phyloP scores from a whole-genome alignment of 352 stramenopile species.

The Phytophthora boehmeriae region DNA sequence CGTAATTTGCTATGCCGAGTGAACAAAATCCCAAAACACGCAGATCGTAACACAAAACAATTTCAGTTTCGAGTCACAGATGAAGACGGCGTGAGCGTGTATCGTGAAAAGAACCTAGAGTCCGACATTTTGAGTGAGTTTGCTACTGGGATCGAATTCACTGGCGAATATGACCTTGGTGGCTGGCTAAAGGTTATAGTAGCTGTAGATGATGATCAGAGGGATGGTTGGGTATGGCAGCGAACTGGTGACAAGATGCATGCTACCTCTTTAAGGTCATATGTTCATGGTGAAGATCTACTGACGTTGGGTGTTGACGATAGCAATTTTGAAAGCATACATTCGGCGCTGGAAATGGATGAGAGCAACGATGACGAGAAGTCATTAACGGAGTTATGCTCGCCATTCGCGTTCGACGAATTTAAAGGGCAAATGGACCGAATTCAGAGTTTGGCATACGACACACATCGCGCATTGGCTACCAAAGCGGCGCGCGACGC shows the following conservation, averaged over 20 bases:
- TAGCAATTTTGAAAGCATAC: constrained; percentile 24
- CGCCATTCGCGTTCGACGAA: constrained; percentile 65
- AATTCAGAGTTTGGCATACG: constrained; percentile 67
- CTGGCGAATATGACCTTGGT: constrained; percentile 7
- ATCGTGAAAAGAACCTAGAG: constrained; percentile 21
- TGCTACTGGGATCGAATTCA: constrained; percentile 30
- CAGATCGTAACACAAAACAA: neutral
- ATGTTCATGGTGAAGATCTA: constrained; percentile 54
- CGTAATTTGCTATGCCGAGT: constrained; percentile 32
- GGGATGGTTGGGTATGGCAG: constrained; percentile 50
- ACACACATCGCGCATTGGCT: constrained; percentile 60
- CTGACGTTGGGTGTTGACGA: constrained; percentile 72
- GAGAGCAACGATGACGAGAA: constrained; percentile 64
- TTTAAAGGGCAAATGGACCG: constrained; percentile 66
- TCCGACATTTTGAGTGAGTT: constrained; percentile 25
- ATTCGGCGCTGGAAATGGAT: constrained; percentile 61
- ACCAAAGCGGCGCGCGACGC: constrained; percentile 62
- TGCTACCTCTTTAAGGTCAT: constrained; percentile 14
- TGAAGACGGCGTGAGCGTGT: constrained; percentile 27
- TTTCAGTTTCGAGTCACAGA: constrained; percentile 39
- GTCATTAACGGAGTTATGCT: constrained; percentile 59
- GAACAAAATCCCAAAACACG: neutral
- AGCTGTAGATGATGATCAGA: constrained; percentile 1
- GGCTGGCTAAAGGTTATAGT: constrained; percentile 44
- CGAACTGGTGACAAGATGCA: constrained; percentile 48